Evolutionary conservation across 1,284 basidiomycete genomes (phyloP).

Genomic region (Malassezia vespertilionis): DNA sequence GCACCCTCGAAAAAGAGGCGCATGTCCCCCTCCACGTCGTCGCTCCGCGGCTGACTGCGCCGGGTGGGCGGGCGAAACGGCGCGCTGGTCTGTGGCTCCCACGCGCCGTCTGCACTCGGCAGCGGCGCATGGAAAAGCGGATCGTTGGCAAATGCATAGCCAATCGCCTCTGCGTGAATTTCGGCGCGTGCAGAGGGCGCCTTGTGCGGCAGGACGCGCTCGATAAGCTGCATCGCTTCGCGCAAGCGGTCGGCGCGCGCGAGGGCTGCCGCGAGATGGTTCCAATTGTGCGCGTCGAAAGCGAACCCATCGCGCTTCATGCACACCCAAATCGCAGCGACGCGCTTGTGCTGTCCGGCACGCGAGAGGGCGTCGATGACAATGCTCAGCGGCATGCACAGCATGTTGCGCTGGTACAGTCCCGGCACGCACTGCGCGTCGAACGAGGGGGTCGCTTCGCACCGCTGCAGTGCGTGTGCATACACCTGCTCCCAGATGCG

Average conservation of each 20-base stretch:
- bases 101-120: not conserved
- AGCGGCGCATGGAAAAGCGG: constrained; percentile 7
- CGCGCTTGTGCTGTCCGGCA: constrained; percentile 55
- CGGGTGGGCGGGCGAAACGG: not conserved
- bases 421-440: constrained; percentile 5
- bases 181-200: not conserved
- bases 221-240: constrained; percentile 71
- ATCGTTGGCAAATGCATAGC: constrained; percentile 1
- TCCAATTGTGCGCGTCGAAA: constrained; percentile 88
- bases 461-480: constrained; percentile 50
- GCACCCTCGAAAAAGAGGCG: not conserved
- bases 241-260: constrained; percentile 67
- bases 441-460: not conserved
- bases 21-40: not conserved
- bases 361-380: constrained; percentile 57
- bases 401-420: constrained; percentile 51
- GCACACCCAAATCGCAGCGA: constrained; percentile 61
- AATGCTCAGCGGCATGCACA: constrained; percentile 72
- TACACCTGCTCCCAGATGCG: constrained; percentile 64
- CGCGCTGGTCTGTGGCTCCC: not conserved
- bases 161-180: not conserved
- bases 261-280: constrained; percentile 66
- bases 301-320: constrained; percentile 62
- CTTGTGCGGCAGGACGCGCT: constrained; percentile 57
- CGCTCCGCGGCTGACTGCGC: not conserved